Evolutionary conservation across 2,329 filamentous ascomycete species (phyloP), one percentile per base, ranked within the genome.

Genomic region (Trichoderma sp.): DNA sequence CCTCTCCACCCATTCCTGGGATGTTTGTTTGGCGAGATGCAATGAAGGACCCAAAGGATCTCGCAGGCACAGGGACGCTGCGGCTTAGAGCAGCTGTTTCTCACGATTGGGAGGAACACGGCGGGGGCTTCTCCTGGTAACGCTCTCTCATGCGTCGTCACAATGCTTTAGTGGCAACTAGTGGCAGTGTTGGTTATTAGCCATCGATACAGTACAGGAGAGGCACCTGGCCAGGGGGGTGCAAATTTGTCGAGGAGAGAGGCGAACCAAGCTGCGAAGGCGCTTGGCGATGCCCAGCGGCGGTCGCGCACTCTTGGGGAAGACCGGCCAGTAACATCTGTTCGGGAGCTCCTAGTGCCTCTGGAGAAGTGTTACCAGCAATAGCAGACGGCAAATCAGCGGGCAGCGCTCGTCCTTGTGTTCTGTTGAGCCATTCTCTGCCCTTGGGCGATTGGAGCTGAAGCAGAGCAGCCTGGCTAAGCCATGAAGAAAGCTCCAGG

Each of bases 141-240:
- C 39, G 50, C 24, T n/a, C 51, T 57, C 51, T 50, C 6, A 17
- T 44, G 15, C 41, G 15, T 44, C 54, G 63, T 54, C 30, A 30
- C 47, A 55, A n/a, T 50, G 45, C 30, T 50, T 61, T 65, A 61
- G 63, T 65, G 63, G 57, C 57, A 50, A 61, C 62, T 65, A 63
- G 60, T 63, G 60, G 60, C 64, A 56, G 48, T 59, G 43, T 55
- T 62, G 44, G 57, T 62, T 51, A 60, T 62, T 51, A 60, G 55
- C 51, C 24, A 44, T 26, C 28, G 17, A 45, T 39, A 39, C 34
- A 39, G 34, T 39, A 39, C 45, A 57, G 55, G 24, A 57, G 43
- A 48, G 43, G 34, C 34, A n/a, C 52, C 26, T 30, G 44, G 43
- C 15, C 44, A 51, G 57, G 64, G 48, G 44, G 44, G 61, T 56